Conservation (phyloP, 192 early-diverging fungal genomes). For the Mortierella hygrophila region DNA sequence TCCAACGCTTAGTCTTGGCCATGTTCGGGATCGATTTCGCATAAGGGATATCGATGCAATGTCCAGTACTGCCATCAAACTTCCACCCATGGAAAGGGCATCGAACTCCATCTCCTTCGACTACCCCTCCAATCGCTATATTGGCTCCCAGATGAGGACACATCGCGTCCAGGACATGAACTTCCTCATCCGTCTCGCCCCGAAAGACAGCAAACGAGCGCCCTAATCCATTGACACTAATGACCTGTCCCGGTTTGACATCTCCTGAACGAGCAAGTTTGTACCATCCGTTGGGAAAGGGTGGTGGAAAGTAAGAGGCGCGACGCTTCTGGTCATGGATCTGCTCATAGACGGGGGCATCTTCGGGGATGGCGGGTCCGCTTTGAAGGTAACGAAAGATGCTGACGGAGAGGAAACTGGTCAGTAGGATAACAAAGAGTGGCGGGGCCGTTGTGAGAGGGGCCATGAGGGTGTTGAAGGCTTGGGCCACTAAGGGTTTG, state of each 20-base stretch:
- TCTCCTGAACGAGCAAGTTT: conserved; percentile 41
- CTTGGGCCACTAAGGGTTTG: background rate
- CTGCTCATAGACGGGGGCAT: conserved; percentile 42
- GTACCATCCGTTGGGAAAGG: conserved; percentile 52
- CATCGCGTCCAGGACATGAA: conserved; percentile 50
- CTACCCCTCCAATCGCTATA: conserved; percentile 48
- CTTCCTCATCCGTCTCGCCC: conserved; percentile 29
- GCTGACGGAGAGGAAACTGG: conserved; percentile 2
- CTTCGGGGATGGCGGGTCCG: conserved; percentile 11
- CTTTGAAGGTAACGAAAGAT: conserved; percentile 23
- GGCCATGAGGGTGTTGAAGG: conserved; percentile 1
- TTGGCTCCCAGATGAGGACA: conserved; percentile 54
- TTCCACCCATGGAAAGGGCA: conserved; percentile 56
- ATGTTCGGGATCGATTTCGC: conserved; percentile 44
- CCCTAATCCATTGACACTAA: conserved; percentile 49
- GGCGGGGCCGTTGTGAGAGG: conserved; percentile 29
- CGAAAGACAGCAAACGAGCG: conserved; percentile 45
- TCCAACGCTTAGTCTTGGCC: conserved; percentile 48
- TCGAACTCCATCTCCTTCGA: conserved; percentile 40
- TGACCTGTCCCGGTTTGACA: conserved; percentile 49
- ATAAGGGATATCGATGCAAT: conserved; percentile 51
- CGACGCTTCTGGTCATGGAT: conserved; percentile 53
- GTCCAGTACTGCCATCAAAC: conserved; percentile 37
- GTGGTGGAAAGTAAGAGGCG: conserved; percentile 39
- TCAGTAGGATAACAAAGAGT: conserved; percentile 20